Base-by-base conservation (phyloP, 192 early-diverging fungal species). In the Obelidium mucronatum region DNA sequence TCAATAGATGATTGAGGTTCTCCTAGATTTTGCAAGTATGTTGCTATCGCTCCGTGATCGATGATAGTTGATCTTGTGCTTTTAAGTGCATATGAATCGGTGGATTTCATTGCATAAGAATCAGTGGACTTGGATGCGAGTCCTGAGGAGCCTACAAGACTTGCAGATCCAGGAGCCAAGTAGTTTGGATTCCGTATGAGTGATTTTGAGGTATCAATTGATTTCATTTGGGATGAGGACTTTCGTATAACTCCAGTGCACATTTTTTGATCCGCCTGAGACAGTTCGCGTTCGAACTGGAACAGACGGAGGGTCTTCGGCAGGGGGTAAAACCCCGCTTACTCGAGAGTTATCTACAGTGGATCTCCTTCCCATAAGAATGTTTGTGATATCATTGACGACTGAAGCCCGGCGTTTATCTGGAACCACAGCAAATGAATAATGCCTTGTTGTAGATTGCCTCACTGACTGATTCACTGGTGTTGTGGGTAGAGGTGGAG, bases 1-100 rank as follows among this genome's bases (percentile, higher is more conserved):
- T 74, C 72, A 30, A 74, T 74, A 5, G 56, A 63, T 40, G 72
- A 74, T 33, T 54, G 59, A 6, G 72, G 72, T n/a, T 74, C 59
- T 31, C 72, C 72, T 26, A 74, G 31, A 30, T 62, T 30, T 17
- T 74, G 26, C 19, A 74, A 35, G n/a, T 44, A 74, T 2, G n/a
- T 11, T 3, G 42, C 56, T 0, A 74, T 28, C 37, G 40, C 39
- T 22, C 30, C 22, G 33, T 74, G 72, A 40, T 74, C 72, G 13
- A 74, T 2, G 30, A 62, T 15, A 24, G 40, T 48, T 17, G 72
- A 74, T 30, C 24, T 36, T 17, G 58, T 62, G 60, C 60, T 74
- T 28, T n/a, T 28, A 8, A 60, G 17, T 0, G 28, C 40, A 48
- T 28, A 22, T 0, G 40, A 52, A 24, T 52, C 66, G 17, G 19